phyloP scores from a whole-genome alignment of 495 filamentous ascomycete genomes.

The Lepidopterella palustris region DNA sequence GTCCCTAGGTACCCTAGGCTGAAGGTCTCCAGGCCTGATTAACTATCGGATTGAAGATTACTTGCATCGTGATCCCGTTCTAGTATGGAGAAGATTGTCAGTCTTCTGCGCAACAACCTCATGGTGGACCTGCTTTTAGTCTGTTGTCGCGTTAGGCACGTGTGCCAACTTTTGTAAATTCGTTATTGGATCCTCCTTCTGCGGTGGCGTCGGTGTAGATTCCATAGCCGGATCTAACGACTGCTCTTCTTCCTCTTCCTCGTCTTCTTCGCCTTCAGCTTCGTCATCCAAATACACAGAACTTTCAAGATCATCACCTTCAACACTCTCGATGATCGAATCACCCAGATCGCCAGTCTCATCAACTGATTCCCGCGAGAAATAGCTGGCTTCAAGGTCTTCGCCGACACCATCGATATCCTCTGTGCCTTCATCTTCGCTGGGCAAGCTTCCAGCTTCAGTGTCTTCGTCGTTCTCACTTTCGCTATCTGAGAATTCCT shows the following conservation, averaged over 20 bases:
- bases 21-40: too few species aligned
- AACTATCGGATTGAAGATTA: too few species aligned
- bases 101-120: not conserved
- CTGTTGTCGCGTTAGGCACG: not conserved
- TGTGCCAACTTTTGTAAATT: not conserved
- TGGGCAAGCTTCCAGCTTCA: constrained; percentile 31
- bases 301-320: constrained; percentile 26
- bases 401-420: constrained; percentile 31
- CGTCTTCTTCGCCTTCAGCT: constrained; percentile 40
- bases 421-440: constrained; percentile 42
- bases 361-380: constrained; percentile 30
- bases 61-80: too few species aligned
- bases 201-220: constrained; percentile 15
- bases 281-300: constrained; percentile 33
- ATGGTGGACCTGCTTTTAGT: not conserved
- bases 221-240: not conserved
- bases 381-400: constrained; percentile 36
- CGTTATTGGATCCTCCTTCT: not conserved
- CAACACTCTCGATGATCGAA: constrained; percentile 31
- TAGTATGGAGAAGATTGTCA: too few species aligned
- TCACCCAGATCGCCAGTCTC: constrained; percentile 29
- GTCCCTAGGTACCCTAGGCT: too few species aligned
- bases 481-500: constrained; percentile 36
- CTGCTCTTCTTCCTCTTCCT: constrained; percentile 20
- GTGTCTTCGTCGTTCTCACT: constrained; percentile 40